Percentiles rank a stretch among this genome's conserved stretches.
phyloP scores from a whole-genome alignment of 192 early-diverging fungal species.

The Backusella parvicylindrica region DNA sequence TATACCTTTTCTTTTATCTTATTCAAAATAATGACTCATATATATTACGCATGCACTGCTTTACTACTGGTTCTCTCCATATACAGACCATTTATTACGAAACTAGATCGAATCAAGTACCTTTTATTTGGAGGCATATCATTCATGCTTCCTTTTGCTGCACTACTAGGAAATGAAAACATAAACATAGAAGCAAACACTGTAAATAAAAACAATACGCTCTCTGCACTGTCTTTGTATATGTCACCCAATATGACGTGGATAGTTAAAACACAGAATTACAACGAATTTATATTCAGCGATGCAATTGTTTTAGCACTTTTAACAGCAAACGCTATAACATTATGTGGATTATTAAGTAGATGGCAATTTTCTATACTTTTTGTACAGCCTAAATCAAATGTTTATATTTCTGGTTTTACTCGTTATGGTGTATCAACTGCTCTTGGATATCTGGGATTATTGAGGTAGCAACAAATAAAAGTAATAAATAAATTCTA shows the following conservation, averaged over 20 bases:
- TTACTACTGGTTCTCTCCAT: conserved; percentile 13
- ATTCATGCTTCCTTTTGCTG: conserved; percentile 34
- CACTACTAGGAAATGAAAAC: background rate
- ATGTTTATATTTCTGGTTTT: background rate
- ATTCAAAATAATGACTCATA: background rate
- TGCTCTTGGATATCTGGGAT: background rate
- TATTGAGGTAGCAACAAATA: conserved; percentile 8
- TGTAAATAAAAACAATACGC: conserved; percentile 19
- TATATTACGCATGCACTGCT: background rate
- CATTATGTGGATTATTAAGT: background rate
- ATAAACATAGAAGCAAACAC: conserved; percentile 36
- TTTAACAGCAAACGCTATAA: background rate
- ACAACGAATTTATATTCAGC: conserved; percentile 28
- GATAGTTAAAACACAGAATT: conserved; percentile 32
- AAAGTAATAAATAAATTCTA: background rate
- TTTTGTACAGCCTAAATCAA: background rate
- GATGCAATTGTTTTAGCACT: conserved; percentile 21
- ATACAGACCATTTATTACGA: conserved; percentile 36
- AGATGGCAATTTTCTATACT: conserved; percentile 23
- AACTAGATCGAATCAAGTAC: conserved; percentile 21
- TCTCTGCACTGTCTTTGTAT: conserved; percentile 18
- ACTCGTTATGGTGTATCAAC: conserved; percentile 19
- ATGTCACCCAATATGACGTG: conserved; percentile 25
- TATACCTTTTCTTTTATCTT: background rate
- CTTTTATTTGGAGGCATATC: conserved; percentile 20